Evolutionary conservation across 495 filamentous ascomycete species (phyloP).

Genomic region (Penicillium antarcticum): DNA sequence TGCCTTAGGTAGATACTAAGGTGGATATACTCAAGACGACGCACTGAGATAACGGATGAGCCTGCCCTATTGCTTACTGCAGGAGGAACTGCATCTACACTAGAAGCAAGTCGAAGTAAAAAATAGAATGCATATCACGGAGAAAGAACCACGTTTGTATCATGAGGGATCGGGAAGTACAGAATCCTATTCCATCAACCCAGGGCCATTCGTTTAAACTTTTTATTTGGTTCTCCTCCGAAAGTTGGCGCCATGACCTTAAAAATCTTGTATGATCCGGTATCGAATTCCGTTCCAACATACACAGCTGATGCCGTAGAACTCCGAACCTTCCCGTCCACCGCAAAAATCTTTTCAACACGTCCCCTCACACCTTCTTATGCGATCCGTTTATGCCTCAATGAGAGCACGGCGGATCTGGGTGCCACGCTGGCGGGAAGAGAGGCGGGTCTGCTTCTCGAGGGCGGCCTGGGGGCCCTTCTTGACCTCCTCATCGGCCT

Average conservation of each 20-base stretch:
- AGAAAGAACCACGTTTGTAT: slow-evolving; percentile 30
- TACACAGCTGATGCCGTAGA: slow-evolving; percentile 27
- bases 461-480: slow-evolving; percentile 62
- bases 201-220: slow-evolving; percentile 32
- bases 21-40: background rate
- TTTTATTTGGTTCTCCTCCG: slow-evolving; percentile 34
- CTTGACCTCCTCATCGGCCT: slow-evolving; percentile 80
- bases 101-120: background rate
- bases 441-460: slow-evolving; percentile 63
- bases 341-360: slow-evolving; percentile 27
- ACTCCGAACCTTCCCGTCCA: slow-evolving; percentile 28
- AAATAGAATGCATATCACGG: slow-evolving; percentile 6
- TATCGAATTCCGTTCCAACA: slow-evolving; percentile 36
- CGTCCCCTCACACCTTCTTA: slow-evolving; percentile 26
- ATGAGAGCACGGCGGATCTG: slow-evolving; percentile 78
- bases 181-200: slow-evolving; percentile 25
- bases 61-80: no score
- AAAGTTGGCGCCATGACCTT: slow-evolving; percentile 29
- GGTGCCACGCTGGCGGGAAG: slow-evolving; percentile 82
- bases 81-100: no score
- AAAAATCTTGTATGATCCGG: slow-evolving; percentile 44
- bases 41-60: background rate
- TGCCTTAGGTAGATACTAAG: no score
- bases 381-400: slow-evolving; percentile 57
- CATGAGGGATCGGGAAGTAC: slow-evolving; percentile 31